Percentiles rank a stretch among this genome's conserved stretches.
Conservation (phyloP, 805 yeast genomes). For the Saccharomycopsis oosterbeekiorum region DNA sequence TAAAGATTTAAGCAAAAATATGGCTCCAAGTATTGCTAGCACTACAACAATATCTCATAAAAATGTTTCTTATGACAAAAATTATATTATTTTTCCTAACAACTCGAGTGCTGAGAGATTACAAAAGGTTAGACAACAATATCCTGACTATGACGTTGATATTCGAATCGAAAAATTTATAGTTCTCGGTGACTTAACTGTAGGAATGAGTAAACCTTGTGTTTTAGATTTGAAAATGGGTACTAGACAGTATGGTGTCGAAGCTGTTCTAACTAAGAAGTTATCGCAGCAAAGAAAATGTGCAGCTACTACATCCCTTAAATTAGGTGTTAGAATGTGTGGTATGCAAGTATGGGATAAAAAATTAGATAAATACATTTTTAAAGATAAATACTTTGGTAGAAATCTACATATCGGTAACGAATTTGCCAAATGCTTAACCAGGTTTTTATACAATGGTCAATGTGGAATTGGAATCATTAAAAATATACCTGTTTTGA, state of each 20-base stretch:
- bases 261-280: constrained; percentile 64
- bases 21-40: background rate
- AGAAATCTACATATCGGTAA: constrained; percentile 60
- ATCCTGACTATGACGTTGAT: constrained; percentile 26
- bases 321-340: constrained; percentile 85
- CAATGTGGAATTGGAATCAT: constrained; percentile 43
- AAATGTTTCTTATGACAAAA: background rate
- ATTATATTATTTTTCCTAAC: constrained; percentile 1
- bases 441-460: constrained; percentile 78
- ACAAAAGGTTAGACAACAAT: background rate
- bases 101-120: background rate
- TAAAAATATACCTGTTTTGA: constrained; percentile 56
- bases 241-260: constrained; percentile 96
- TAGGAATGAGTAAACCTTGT: constrained; percentile 75
- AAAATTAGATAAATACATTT: constrained; percentile 37
- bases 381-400: constrained; percentile 89
- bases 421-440: constrained; percentile 66
- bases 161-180: constrained; percentile 66
- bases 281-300: constrained; percentile 78
- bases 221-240: constrained; percentile 97
- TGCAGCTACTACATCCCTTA: constrained; percentile 64
- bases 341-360: constrained; percentile 84
- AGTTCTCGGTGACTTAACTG: constrained; percentile 80
- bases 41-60: background rate
- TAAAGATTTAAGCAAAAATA: background rate